These are phyloP conservation scores for Paecilomyces formosus DNA, from an alignment of 2,329 filamentous ascomycete species.

Conservation along the genomic window DNA sequence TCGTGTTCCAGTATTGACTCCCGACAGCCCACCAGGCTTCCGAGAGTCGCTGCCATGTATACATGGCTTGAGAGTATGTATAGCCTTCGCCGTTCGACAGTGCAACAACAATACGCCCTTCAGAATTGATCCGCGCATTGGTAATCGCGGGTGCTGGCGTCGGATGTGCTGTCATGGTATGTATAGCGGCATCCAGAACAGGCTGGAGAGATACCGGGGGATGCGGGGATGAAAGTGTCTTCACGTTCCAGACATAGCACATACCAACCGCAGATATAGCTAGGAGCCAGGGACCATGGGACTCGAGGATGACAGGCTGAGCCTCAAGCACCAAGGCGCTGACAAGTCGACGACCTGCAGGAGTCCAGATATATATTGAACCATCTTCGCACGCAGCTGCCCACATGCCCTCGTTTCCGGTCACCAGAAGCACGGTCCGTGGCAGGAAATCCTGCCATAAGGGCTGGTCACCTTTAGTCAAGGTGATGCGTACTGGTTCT, in stretches of 20 bases:
- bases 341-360: conserved; percentile 76
- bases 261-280: conserved; percentile 83
- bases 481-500: conserved; percentile 77
- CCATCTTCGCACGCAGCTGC: conserved; percentile 90
- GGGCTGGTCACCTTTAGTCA: conserved; percentile 69
- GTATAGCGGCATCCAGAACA: conserved; percentile 76
- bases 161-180: conserved; percentile 69
- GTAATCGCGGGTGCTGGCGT: conserved; percentile 78
- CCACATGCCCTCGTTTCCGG: conserved; percentile 87
- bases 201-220: conserved; percentile 85
- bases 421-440: conserved; percentile 76
- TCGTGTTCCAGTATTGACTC: conserved; percentile 98
- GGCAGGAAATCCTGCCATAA: conserved; percentile 95
- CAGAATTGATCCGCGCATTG: conserved; percentile 82
- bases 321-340: conserved; percentile 83
- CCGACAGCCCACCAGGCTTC: conserved; percentile 98
- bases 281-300: conserved; percentile 79
- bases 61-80: conserved; percentile 78
- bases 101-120: conserved; percentile 78
- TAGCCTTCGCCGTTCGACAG: conserved; percentile 93
- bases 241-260: conserved; percentile 90
- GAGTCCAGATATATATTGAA: conserved; percentile 83
- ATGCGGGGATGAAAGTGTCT: conserved; percentile 73
- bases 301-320: conserved; percentile 89
- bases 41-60: conserved; percentile 88